Evolutionary conservation across 371 early-diverging fungal genomes (phyloP).

Genomic region (Lichtheimia corymbifera): DNA sequence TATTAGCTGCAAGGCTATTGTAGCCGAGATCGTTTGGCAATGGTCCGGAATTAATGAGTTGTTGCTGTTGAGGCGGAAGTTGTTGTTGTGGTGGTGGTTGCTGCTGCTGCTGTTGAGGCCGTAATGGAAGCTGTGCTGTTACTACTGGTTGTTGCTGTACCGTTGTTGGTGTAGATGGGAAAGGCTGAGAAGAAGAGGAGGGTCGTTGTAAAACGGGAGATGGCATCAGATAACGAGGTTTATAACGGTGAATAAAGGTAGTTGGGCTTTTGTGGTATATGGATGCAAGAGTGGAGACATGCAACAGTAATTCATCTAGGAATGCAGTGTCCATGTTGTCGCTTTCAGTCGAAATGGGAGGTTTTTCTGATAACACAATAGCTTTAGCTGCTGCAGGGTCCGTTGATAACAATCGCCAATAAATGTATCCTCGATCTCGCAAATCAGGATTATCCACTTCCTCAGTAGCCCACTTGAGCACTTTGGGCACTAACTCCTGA

Average conservation of each 20-base stretch:
- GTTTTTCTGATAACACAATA: constrained; percentile 86
- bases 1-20: constrained; percentile 25
- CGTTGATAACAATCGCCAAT: constrained; percentile 94
- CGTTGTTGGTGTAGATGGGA: constrained; percentile 5
- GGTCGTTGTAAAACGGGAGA: constrained; percentile 50
- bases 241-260: constrained; percentile 67
- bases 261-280: constrained; percentile 93
- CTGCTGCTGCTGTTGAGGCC: constrained; percentile 10
- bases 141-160: constrained; percentile 6
- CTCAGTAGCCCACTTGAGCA: constrained; percentile 92
- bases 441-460: constrained; percentile 95
- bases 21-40: constrained; percentile 22
- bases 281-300: constrained; percentile 88
- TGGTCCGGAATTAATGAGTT: constrained; percentile 2
- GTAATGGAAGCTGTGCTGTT: constrained; percentile 16
- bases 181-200: constrained; percentile 9
- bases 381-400: constrained; percentile 81
- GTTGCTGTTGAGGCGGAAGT: constrained; percentile 5
- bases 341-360: constrained; percentile 88
- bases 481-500: constrained; percentile 87
- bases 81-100: not conserved
- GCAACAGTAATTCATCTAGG: constrained; percentile 85
- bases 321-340: constrained; percentile 78
- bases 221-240: constrained; percentile 60
- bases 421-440: constrained; percentile 96